Evolutionary conservation across 2,329 filamentous ascomycete species (phyloP).

Genomic region (Stachybotrys chartarum): DNA sequence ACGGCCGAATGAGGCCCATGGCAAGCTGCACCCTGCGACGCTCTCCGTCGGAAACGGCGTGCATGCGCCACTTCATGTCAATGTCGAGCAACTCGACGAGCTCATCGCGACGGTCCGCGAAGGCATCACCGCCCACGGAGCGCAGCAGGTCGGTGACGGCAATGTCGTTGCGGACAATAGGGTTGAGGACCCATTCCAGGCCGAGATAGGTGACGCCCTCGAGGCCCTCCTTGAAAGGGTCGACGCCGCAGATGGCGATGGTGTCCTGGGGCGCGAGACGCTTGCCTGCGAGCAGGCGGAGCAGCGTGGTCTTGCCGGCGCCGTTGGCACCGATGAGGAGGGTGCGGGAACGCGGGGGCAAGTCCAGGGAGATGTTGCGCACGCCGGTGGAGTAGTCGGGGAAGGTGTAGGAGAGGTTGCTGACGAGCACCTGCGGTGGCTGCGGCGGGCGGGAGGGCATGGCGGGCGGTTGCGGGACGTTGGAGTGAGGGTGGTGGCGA

Average conservation of each 20-base stretch:
- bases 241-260: conserved; percentile 72
- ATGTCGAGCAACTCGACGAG: conserved; percentile 85
- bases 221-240: conserved; percentile 84
- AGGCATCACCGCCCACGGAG: conserved; percentile 81
- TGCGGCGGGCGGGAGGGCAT: conserved; percentile 21
- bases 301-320: conserved; percentile 92
- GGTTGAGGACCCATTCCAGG: conserved; percentile 96
- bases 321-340: conserved; percentile 94
- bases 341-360: conserved; percentile 79
- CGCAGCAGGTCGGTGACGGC: conserved; percentile 79
- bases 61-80: conserved; percentile 89
- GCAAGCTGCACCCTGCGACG: conserved; percentile 85
- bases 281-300: conserved; percentile 91
- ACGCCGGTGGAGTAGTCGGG: conserved; percentile 79
- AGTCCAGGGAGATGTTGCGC: conserved; percentile 61
- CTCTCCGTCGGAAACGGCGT: conserved; percentile 91
- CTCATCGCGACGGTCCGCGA: conserved; percentile 76
- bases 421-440: conserved; percentile 62
- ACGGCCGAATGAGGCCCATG: conserved; percentile 89
- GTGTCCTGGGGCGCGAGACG: conserved; percentile 73
- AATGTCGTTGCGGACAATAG: conserved; percentile 92
- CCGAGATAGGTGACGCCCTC: conserved; percentile 97
- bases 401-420: conserved; percentile 79
- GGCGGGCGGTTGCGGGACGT: conserved; percentile 1
- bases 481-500: not conserved